A percentile compares a stretch with the other conserved stretches of the same genome.
These are phyloP conservation scores for Vitis vinifera DNA, from an alignment of 164 flowering plant genomes.

Conservation along the genomic window DNA sequence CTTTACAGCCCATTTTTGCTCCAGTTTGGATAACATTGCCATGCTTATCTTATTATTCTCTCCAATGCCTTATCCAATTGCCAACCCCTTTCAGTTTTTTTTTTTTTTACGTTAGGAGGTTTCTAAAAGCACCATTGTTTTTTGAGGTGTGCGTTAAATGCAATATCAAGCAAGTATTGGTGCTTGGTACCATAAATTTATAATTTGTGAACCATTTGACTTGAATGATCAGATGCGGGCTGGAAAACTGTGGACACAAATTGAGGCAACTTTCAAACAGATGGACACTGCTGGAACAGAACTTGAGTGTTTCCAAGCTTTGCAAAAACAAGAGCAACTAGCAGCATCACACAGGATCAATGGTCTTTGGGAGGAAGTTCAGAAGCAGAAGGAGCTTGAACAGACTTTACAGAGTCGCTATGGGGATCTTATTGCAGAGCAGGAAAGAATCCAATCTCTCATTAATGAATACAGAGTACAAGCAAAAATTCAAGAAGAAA, in stretches of 20 bases:
- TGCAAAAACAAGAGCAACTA: conserved; percentile 79
- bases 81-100: no score
- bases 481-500: conserved; percentile 55
- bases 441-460: conserved; percentile 48
- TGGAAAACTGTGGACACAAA: conserved; percentile 67
- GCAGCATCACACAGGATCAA: conserved; percentile 76
- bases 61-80: no score
- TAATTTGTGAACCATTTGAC: conserved; percentile 1
- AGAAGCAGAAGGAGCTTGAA: conserved; percentile 90
- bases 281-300: conserved; percentile 91
- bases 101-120: no score
- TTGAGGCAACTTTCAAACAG: conserved; percentile 82
- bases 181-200: background rate
- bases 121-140: no score
- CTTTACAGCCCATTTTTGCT: no score
- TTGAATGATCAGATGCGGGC: conserved; percentile 54
- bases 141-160: no score
- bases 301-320: conserved; percentile 84
- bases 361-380: conserved; percentile 72
- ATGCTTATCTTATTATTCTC: no score
- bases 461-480: conserved; percentile 41
- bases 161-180: no score
- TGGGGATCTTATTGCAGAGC: conserved; percentile 61
- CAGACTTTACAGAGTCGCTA: conserved; percentile 63
- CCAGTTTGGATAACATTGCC: no score